A percentile compares a stretch with the other conserved stretches of the same genome.
phyloP scores from a whole-genome alignment of 176 grass and related monocot genomes.

The Zoysia pacifica region DNA sequence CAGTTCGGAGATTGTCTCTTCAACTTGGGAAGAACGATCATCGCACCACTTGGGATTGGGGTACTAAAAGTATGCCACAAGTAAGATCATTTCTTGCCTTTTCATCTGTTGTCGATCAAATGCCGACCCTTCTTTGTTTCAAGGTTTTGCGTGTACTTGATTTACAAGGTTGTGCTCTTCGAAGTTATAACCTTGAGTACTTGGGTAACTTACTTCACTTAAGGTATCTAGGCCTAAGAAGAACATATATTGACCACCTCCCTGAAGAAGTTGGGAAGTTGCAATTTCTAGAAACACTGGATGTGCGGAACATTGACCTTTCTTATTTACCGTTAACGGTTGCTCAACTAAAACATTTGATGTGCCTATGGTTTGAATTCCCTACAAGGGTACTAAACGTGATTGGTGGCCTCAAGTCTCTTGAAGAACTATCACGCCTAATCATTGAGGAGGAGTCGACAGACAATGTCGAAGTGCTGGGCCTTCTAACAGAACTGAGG shows the following conservation, averaged over 20 bases:
- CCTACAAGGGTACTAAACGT: accelerated
- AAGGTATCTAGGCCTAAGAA: neutral
- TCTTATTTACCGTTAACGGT: neutral
- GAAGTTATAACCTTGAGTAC: too few species aligned
- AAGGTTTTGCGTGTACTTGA: too few species aligned
- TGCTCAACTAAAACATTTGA: neutral
- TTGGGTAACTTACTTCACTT: too few species aligned
- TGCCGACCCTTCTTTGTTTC: too few species aligned
- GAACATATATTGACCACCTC: neutral
- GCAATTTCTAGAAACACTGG: neutral
- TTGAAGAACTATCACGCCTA: neutral
- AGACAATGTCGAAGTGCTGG: neutral
- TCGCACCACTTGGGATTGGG: too few species aligned
- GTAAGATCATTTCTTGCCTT: too few species aligned
- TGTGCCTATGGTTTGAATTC: neutral
- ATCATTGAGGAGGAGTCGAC: accelerated
- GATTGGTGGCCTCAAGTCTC: neutral
- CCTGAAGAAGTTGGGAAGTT: conserved; percentile 10
- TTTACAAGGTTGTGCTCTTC: too few species aligned
- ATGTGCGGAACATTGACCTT: neutral
- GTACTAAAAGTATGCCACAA: too few species aligned
- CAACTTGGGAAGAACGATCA: too few species aligned
- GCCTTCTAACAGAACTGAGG: neutral
- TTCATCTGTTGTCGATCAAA: too few species aligned
- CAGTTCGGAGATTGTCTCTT: too few species aligned